Conservation (phyloP, 148 eudicot species). For the Vaccinium vitisidaea region DNA sequence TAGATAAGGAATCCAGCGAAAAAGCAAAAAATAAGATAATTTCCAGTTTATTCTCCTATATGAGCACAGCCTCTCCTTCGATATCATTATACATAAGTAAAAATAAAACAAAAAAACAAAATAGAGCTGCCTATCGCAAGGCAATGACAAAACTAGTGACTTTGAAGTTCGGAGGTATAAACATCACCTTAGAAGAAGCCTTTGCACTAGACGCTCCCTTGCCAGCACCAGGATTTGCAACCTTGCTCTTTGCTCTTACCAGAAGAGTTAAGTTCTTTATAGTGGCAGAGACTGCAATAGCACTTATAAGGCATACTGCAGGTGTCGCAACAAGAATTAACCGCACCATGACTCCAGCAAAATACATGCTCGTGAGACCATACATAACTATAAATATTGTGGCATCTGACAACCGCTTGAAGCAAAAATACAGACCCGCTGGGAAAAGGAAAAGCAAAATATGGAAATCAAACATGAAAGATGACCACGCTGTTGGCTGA, state of each 20-base stretch:
- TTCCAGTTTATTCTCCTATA: not conserved
- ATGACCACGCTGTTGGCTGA: constrained; percentile 99
- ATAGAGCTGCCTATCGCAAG: not conserved
- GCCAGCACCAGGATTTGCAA: constrained; percentile 41
- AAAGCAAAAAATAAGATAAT: not conserved
- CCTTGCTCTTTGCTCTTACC: constrained; percentile 65
- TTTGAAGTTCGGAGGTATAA: not conserved
- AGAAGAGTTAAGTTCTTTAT: constrained; percentile 77
- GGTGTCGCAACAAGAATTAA: constrained; percentile 96
- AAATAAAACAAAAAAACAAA: not conserved
- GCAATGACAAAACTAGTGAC: not conserved
- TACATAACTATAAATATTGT: constrained; percentile 96
- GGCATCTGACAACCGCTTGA: constrained; percentile 91
- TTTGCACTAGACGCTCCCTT: constrained; percentile 68
- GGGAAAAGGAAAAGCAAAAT: constrained; percentile 90
- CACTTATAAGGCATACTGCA: constrained; percentile 95
- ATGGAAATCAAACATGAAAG: constrained; percentile 99
- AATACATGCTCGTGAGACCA: constrained; percentile 97
- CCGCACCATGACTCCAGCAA: constrained; percentile 99
- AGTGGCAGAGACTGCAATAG: constrained; percentile 95
- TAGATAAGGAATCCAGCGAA: not conserved
- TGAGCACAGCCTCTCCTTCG: not conserved
- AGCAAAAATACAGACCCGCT: constrained; percentile 96
- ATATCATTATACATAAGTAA: not conserved
- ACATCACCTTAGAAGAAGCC: constrained; percentile 82